A percentile compares a stretch with the other conserved stretches of the same genome.
phyloP scores from a whole-genome alignment of 306 rosid species.

The Prosopis cineraria region DNA sequence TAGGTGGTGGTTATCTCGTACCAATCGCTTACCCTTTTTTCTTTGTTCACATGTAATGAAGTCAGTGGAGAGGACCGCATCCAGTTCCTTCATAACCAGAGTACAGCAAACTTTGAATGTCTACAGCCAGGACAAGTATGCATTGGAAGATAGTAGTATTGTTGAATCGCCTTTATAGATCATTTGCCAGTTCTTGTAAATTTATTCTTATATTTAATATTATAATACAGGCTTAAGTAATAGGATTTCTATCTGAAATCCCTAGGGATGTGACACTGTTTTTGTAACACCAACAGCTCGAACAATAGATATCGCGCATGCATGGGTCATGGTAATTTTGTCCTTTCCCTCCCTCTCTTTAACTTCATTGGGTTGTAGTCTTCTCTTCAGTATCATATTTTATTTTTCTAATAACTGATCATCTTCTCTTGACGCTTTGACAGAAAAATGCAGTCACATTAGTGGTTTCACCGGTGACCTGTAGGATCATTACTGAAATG shows the following conservation, averaged over 20 bases:
- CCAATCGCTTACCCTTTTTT: constrained; percentile 28
- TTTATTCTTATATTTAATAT: constrained; percentile 49
- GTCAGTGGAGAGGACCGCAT: constrained; percentile 90
- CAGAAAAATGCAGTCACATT: constrained; percentile 78
- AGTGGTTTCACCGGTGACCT: constrained; percentile 71
- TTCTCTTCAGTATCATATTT: constrained; percentile 30
- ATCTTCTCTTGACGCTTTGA: constrained; percentile 34
- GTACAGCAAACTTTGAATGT: constrained; percentile 83
- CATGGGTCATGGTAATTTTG: constrained; percentile 86
- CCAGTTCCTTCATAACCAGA: constrained; percentile 96
- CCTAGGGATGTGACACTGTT: constrained; percentile 94
- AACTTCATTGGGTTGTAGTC: constrained; percentile 4
- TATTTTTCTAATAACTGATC: neutral
- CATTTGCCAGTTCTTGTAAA: constrained; percentile 29
- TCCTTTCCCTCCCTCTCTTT: constrained; percentile 2
- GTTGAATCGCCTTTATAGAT: constrained; percentile 36
- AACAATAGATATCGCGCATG: constrained; percentile 86
- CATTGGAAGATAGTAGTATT: constrained; percentile 31
- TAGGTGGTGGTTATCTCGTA: neutral
- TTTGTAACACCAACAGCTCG: constrained; percentile 98
- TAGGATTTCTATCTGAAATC: constrained; percentile 73
- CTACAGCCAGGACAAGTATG: constrained; percentile 79
- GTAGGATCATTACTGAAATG: constrained; percentile 60
- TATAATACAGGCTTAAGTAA: constrained; percentile 69
- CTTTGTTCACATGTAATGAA: constrained; percentile 38